Evolutionary conservation across 2,329 filamentous ascomycete species (phyloP).

Genomic region (Westerdykella ornata): DNA sequence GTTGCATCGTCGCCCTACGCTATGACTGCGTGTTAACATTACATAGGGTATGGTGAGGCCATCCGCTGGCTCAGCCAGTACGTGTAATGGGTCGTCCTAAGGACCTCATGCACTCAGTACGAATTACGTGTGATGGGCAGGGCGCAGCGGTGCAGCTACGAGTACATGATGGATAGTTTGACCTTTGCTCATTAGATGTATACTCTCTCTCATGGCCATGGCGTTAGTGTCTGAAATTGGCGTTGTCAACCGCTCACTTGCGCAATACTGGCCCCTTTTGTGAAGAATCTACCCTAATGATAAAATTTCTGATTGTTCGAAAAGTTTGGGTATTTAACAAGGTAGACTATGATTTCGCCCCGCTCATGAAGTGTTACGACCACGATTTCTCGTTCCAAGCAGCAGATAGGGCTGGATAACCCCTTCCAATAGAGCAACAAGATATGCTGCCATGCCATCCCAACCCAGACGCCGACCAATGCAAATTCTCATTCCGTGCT

Average conservation of each 20-base stretch:
- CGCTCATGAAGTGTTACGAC: no score
- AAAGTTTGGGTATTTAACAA: no score
- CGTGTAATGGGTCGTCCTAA: conserved; percentile 22
- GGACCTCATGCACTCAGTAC: not conserved
- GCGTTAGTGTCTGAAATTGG: conserved; percentile 6
- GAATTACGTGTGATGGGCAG: not conserved
- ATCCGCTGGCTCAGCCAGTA: conserved; percentile 41
- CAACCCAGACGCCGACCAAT: conserved; percentile 11
- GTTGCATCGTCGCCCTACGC: conserved; percentile 20
- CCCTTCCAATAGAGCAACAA: no score
- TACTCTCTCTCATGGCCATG: conserved; percentile 5
- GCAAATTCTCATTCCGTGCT: not conserved
- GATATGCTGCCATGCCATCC: not conserved
- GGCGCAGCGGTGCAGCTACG: conserved; percentile 2
- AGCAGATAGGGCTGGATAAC: not conserved
- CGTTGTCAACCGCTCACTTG: conserved; percentile 2
- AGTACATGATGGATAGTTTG: conserved; percentile 5
- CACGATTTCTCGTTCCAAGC: not conserved
- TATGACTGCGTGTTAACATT: conserved; percentile 4
- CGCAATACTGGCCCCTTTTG: not conserved
- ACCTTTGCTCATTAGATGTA: conserved; percentile 4
- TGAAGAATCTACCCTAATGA: not conserved
- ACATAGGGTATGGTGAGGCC: conserved; percentile 34
- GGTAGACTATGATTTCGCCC: no score
- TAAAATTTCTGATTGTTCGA: not conserved